Conservation (phyloP, 192 early-diverging fungal genomes). For the Entomortierella beljakovae region DNA sequence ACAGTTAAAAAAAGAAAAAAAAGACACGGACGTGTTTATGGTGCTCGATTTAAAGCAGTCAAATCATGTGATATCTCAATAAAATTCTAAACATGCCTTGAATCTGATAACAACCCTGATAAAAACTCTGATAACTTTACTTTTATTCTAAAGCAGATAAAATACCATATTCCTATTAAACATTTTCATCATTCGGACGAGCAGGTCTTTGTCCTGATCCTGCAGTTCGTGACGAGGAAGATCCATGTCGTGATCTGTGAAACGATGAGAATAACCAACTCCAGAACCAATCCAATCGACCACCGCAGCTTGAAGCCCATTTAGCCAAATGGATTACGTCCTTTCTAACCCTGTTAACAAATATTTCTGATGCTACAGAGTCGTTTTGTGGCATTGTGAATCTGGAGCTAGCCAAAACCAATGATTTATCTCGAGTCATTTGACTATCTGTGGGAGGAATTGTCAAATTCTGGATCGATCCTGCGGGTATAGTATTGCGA, state of each 20-base stretch:
- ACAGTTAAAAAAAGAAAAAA: conserved; percentile 1
- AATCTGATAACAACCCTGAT: background rate
- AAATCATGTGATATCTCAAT: no score
- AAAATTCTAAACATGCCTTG: no score
- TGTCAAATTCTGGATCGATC: conserved; percentile 23
- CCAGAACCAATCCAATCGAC: conserved; percentile 51
- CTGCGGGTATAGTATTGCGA: conserved; percentile 40
- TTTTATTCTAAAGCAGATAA: no score
- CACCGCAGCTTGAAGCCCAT: conserved; percentile 48
- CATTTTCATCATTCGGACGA: conserved; percentile 39
- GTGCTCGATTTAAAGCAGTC: no score
- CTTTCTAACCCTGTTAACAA: conserved; percentile 24
- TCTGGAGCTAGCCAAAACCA: conserved; percentile 14
- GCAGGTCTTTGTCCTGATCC: background rate
- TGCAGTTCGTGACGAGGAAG: background rate
- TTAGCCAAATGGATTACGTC: conserved; percentile 35
- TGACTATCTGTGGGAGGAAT: background rate
- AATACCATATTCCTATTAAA: background rate
- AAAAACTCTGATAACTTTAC: no score
- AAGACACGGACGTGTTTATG: background rate
- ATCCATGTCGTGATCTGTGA: conserved; percentile 15
- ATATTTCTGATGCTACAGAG: conserved; percentile 5
- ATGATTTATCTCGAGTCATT: conserved; percentile 13
- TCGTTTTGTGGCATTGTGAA: conserved; percentile 7
- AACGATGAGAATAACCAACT: conserved; percentile 42